Base-by-base conservation (phyloP, 2,329 filamentous ascomycete species). In the Monosporascus sp. region DNA sequence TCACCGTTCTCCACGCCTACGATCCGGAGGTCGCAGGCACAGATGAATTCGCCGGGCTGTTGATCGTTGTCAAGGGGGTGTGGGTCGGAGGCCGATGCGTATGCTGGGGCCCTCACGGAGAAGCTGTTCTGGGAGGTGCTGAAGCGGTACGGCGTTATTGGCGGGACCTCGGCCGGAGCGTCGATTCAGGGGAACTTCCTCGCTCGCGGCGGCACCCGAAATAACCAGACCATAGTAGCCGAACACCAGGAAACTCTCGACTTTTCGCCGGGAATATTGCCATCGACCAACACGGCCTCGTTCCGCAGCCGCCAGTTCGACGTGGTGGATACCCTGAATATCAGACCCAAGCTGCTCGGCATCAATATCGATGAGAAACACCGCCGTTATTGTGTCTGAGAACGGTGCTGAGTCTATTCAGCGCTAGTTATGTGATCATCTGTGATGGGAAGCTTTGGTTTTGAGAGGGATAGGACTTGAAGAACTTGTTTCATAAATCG, bases 31-130 rank as follows among this genome's bases (percentile, higher is more conserved):
- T 62, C 0, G 67, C 67, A 22, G 60, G 68, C 52, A 67, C 65
- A 9, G 65, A 68, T n/a, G 65, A 52, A 7, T 69, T 69, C 51
- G 60, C 64, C 2, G 58, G 56, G 18, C 67, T 65, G 24, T 50
- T 69, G 38, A 54, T 50, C 3, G 50, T 50, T 0, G 67, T 65
- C 2, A 50, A 52, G 15, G 67, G 56, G 3, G 60, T 69, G 15
- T 68, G 63, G 60, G 68, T 69, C 51, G 67, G 63, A 15, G 67
- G 67, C 67, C 0, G 66, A 69, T 44, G 66, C 66, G 35, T 69
- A 69, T 56, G 67, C 65, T 8, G 66, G 65, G 1, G 68, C 67
- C 3, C 57, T 58, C 45, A 56, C 65, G 6, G 67, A 69, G 60
- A 50, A 49, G 2, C 57, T 61, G 15, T 67, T 69, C 54, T 53